Evolutionary conservation across 331 rosid genomes (phyloP).

Genomic region (Malus hybrid): DNA sequence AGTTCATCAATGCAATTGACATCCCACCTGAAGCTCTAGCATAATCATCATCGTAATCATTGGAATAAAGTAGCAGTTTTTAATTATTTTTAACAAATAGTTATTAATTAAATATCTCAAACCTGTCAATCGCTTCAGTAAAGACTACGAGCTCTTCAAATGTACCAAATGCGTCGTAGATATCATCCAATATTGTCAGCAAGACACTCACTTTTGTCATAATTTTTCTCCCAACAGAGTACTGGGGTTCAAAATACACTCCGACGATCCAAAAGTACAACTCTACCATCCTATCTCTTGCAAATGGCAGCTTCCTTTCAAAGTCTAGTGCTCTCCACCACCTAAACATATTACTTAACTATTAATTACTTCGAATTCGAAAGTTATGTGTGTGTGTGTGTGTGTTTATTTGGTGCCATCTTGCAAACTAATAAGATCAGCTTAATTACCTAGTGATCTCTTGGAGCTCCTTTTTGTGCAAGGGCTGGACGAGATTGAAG

Average conservation of each 20-base stretch:
- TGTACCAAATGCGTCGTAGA: constrained; percentile 27
- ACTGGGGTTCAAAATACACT: constrained; percentile 25
- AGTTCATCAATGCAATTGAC: not conserved
- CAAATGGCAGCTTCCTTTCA: constrained; percentile 15
- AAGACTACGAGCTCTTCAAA: constrained; percentile 27
- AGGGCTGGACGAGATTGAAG: not conserved
- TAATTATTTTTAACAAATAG: no score
- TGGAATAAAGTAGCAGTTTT: not conserved
- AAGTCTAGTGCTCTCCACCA: constrained; percentile 36
- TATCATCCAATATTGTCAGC: constrained; percentile 13
- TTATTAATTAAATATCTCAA: no score
- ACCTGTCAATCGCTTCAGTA: constrained; percentile 26
- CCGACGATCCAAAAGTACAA: constrained; percentile 24
- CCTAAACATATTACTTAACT: not conserved
- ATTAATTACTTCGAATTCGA: not conserved
- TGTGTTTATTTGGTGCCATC: no score
- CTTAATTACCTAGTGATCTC: not conserved
- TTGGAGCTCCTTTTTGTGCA: not conserved
- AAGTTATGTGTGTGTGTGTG: no score
- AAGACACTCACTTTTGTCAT: constrained; percentile 16
- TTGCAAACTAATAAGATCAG: no score
- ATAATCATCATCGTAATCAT: not conserved
- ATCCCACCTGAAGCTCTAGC: constrained; percentile 22
- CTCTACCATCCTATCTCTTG: constrained; percentile 24
- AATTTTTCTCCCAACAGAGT: constrained; percentile 3